Conservation (phyloP, 2,329 filamentous ascomycete genomes). For the Xylariaceae sp. region DNA sequence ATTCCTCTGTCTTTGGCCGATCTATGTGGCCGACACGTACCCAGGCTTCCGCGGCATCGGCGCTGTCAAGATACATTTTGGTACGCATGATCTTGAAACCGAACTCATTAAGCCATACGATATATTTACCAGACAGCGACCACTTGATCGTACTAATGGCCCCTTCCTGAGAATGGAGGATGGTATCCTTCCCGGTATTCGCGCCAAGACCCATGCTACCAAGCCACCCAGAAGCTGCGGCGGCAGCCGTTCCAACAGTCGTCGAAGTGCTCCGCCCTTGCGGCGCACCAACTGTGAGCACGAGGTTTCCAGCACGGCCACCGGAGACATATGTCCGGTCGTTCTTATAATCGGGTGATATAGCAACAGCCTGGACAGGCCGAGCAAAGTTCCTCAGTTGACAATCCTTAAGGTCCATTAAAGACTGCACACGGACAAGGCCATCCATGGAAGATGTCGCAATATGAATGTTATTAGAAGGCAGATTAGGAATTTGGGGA, state of each 20-base stretch:
- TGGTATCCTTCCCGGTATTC: slow-evolving; percentile 75
- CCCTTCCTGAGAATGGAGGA: slow-evolving; percentile 89
- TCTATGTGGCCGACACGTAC: slow-evolving; percentile 90
- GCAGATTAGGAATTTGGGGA: slow-evolving; percentile 60
- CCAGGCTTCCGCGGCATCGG: slow-evolving; percentile 80
- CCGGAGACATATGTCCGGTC: slow-evolving; percentile 89
- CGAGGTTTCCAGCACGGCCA: slow-evolving; percentile 78
- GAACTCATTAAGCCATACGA: slow-evolving; percentile 93
- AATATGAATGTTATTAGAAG: slow-evolving; percentile 88
- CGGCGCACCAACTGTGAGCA: slow-evolving; percentile 77
- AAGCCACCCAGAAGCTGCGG: slow-evolving; percentile 83
- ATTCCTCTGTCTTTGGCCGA: slow-evolving; percentile 75
- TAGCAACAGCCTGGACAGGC: slow-evolving; percentile 82
- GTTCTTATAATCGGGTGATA: slow-evolving; percentile 92
- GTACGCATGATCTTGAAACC: slow-evolving; percentile 98
- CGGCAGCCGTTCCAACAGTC: slow-evolving; percentile 75
- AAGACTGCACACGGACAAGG: slow-evolving; percentile 84
- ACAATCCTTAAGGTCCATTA: slow-evolving; percentile 85
- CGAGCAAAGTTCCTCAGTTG: slow-evolving; percentile 88
- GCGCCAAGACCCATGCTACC: slow-evolving; percentile 77
- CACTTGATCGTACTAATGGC: slow-evolving; percentile 88
- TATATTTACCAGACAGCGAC: slow-evolving; percentile 87
- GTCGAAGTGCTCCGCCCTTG: slow-evolving; percentile 81
- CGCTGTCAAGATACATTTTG: slow-evolving; percentile 70
- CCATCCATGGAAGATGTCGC: slow-evolving; percentile 93